Base-by-base conservation (phyloP, 805 yeast genomes). In the Metschnikowia lachancei region DNA sequence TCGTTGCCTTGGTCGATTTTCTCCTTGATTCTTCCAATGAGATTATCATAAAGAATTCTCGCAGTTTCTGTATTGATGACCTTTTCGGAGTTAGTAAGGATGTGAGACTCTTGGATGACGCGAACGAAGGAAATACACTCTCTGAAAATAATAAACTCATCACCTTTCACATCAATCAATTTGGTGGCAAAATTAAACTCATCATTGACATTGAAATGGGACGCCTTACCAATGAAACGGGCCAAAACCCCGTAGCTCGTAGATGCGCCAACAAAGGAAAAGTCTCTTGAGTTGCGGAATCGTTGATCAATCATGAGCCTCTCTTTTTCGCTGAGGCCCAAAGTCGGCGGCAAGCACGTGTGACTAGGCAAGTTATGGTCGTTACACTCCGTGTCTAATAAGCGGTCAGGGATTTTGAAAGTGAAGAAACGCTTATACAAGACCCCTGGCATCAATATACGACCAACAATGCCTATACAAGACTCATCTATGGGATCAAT, bases 371-470 rank as follows among this genome's bases (percentile, higher is more conserved):
- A 51, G 44, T 57, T 57, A 45, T 68, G 69, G 33, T 59, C 65
- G 19, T 57, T 57, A 46, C 75, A 70, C 51, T 67, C 67, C 1
- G 67, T 57, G 50, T 72, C 76, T 47, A 72, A 58, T 22, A 71
- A 52, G 13, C 56, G 54, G 12, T 56, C 55, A 1, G 76, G 76
- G 41, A 71, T 62, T 45, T 65, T 67, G 55, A 72, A 72, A 2
- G 73, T 70, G 57, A 72, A 72, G 46, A 66, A 69, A 12, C 75
- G 57, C 54, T 72, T 72, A 52, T 67, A 69, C 22, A 14, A 24
- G 24, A 36, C 39, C 2, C 58, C 56, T 0, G 72, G 67, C 16
- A 29, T 19, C n/a, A 67, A 51, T 1, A 34, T 14, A 28, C 50
- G 52, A 4, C 51, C 49, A 4, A 47, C 46, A 32, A 68, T 57